These are phyloP conservation scores for Amanita jacksonii DNA, from an alignment of 768 basidiomycete genomes.

Conservation along the genomic window DNA sequence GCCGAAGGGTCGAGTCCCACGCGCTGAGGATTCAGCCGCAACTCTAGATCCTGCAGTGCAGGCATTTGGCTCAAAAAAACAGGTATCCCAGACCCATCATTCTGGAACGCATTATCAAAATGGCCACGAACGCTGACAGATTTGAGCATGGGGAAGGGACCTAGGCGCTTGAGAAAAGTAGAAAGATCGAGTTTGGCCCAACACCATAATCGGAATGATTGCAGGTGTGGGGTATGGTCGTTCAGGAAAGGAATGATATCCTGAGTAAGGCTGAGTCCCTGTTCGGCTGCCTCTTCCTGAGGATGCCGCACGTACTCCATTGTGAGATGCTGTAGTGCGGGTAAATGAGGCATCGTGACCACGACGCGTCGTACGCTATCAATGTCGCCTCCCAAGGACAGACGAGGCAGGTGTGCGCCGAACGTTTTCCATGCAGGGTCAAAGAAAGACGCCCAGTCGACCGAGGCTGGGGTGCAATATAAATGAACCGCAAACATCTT, in stretches of 20 bases:
- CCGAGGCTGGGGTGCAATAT: slow-evolving; percentile 24
- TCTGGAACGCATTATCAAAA: slow-evolving; percentile 28
- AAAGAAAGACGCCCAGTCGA: slow-evolving; percentile 24
- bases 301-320: slow-evolving; percentile 31
- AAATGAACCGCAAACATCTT: slow-evolving; percentile 29
- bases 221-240: slow-evolving; percentile 23
- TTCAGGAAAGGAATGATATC: slow-evolving; percentile 33
- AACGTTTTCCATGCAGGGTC: slow-evolving; percentile 30
- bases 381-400: slow-evolving; percentile 30
- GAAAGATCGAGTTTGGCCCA: slow-evolving; percentile 34
- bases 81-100: slow-evolving; percentile 27
- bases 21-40: slow-evolving; percentile 31
- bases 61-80: slow-evolving; percentile 22
- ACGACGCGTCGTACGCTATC: slow-evolving; percentile 25
- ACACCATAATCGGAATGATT: slow-evolving; percentile 28
- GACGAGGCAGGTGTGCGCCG: slow-evolving; percentile 23
- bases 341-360: slow-evolving; percentile 22
- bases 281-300: slow-evolving; percentile 3
- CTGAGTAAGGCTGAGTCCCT: slow-evolving; percentile 14
- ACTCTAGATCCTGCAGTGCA: slow-evolving; percentile 23
- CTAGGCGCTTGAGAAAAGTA: slow-evolving; percentile 18
- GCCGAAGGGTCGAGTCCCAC: slow-evolving; percentile 17
- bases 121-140: slow-evolving; percentile 27
- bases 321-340: slow-evolving; percentile 24
- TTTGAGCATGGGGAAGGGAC: slow-evolving; percentile 23